A percentile compares a stretch with the other conserved stretches of the same genome.
phyloP scores from a whole-genome alignment of 129 eudicot genomes.

The Centaurea solstitialis region DNA sequence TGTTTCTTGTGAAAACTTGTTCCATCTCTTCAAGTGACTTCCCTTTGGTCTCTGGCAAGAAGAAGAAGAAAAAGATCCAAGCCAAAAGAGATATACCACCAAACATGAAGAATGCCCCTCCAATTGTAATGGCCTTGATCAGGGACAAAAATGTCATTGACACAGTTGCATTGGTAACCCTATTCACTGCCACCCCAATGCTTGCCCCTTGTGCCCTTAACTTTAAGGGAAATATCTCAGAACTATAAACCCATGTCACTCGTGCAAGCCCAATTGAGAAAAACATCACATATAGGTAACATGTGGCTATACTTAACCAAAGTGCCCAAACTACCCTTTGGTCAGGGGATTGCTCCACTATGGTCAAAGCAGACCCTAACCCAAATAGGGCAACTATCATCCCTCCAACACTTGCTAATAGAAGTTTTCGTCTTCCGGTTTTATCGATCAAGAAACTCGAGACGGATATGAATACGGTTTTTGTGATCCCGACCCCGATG shows the following conservation, averaged over 20 bases:
- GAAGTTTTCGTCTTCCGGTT: slow-evolving; percentile 61
- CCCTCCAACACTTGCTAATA: slow-evolving; percentile 63
- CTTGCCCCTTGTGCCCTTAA: slow-evolving; percentile 80
- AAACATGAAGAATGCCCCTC: slow-evolving; percentile 77
- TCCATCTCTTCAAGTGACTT: slow-evolving; percentile 78
- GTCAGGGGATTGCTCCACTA: slow-evolving; percentile 41
- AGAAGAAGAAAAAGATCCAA: slow-evolving; percentile 57
- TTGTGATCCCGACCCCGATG: slow-evolving; percentile 69
- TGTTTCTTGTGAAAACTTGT: slow-evolving; percentile 43
- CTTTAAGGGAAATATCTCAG: slow-evolving; percentile 73
- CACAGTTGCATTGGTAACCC: slow-evolving; percentile 68
- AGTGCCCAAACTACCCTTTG: slow-evolving; percentile 59
- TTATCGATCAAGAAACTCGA: slow-evolving; percentile 66
- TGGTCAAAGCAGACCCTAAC: slow-evolving; percentile 58
- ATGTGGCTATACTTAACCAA: slow-evolving; percentile 45
- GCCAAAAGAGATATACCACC: slow-evolving; percentile 71
- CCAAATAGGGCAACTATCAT: slow-evolving; percentile 50
- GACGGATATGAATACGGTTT: slow-evolving; percentile 33
- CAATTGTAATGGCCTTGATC: slow-evolving; percentile 58
- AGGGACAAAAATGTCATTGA: slow-evolving; percentile 75
- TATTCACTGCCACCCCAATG: slow-evolving; percentile 83
- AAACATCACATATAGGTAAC: slow-evolving; percentile 51
- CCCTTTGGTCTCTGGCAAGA: slow-evolving; percentile 91
- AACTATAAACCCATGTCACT: slow-evolving; percentile 75
- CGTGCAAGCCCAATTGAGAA: slow-evolving; percentile 76